phyloP scores from a whole-genome alignment of 805 yeast genomes.

The Candida taoyuanica region DNA sequence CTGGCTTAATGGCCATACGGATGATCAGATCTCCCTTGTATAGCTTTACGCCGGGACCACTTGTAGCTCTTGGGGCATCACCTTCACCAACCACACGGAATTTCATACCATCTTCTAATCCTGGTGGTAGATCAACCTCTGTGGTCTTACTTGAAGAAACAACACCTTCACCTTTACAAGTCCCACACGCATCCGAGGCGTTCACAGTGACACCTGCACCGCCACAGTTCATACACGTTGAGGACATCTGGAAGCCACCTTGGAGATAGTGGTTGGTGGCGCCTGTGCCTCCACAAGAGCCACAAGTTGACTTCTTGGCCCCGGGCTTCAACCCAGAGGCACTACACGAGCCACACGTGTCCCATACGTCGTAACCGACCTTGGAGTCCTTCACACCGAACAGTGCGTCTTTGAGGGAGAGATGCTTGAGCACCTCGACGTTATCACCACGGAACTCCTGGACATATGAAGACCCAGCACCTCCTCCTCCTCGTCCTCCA shows the following conservation, averaged over 20 bases:
- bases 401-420: slow-evolving; percentile 82
- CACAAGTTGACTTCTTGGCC: slow-evolving; percentile 71
- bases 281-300: slow-evolving; percentile 90
- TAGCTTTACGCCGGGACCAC: slow-evolving; percentile 62
- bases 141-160: slow-evolving; percentile 62
- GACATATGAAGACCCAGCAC: slow-evolving; percentile 37
- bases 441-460: slow-evolving; percentile 88
- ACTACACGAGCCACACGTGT: slow-evolving; percentile 71
- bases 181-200: slow-evolving; percentile 60
- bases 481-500: no score
- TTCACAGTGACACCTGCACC: slow-evolving; percentile 84
- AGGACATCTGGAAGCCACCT: slow-evolving; percentile 96
- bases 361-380: slow-evolving; percentile 69
- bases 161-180: slow-evolving; percentile 92
- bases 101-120: slow-evolving; percentile 81
- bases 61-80: slow-evolving; percentile 76
- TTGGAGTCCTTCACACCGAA: slow-evolving; percentile 64
- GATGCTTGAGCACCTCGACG: slow-evolving; percentile 69
- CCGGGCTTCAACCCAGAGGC: slow-evolving; percentile 85
- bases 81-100: slow-evolving; percentile 86
- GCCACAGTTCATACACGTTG: slow-evolving; percentile 82
- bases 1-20: slow-evolving; percentile 72
- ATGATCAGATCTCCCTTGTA: slow-evolving; percentile 86
- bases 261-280: slow-evolving; percentile 76
- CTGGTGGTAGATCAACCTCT: slow-evolving; percentile 81